Evolutionary conservation across 768 basidiomycete genomes (phyloP).

Genomic region (Pleurotus citrinopileatus): DNA sequence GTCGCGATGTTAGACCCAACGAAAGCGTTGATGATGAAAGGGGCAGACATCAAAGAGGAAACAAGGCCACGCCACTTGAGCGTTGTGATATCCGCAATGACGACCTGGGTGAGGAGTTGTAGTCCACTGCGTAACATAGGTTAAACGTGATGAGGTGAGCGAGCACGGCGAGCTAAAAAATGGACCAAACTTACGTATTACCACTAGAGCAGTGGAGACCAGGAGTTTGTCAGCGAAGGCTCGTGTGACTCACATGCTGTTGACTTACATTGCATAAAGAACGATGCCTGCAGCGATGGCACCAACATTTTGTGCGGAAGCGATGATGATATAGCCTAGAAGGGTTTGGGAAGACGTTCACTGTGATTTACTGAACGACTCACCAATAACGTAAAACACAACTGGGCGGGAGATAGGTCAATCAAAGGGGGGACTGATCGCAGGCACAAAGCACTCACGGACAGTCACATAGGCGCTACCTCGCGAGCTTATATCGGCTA

Average conservation of each 20-base stretch:
- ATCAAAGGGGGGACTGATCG: neutral
- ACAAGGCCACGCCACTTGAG: constrained; percentile 50
- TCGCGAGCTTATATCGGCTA: constrained; percentile 69
- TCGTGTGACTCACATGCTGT: constrained; percentile 7
- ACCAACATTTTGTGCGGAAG: constrained; percentile 42
- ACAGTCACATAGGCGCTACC: constrained; percentile 59
- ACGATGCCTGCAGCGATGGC: constrained; percentile 53
- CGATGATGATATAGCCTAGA: constrained; percentile 48
- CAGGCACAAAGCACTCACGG: constrained; percentile 35
- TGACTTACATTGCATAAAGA: constrained; percentile 50
- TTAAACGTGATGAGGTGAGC: constrained; percentile 12
- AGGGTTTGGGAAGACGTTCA: neutral
- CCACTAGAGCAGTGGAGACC: constrained; percentile 45
- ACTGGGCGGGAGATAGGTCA: constrained; percentile 25
- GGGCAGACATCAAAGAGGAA: constrained; percentile 37
- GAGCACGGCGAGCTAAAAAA: constrained; percentile 16
- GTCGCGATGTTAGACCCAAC: constrained; percentile 63
- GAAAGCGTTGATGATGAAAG: constrained; percentile 63
- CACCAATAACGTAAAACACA: constrained; percentile 59
- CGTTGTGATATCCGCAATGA: constrained; percentile 61
- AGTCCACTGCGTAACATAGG: constrained; percentile 39
- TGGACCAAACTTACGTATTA: constrained; percentile 44
- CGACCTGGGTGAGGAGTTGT: constrained; percentile 61
- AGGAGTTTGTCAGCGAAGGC: constrained; percentile 16
- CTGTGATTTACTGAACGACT: constrained; percentile 12